Conservation (phyloP, 1,284 basidiomycete genomes). For the Pulveroboletus sp. region DNA sequence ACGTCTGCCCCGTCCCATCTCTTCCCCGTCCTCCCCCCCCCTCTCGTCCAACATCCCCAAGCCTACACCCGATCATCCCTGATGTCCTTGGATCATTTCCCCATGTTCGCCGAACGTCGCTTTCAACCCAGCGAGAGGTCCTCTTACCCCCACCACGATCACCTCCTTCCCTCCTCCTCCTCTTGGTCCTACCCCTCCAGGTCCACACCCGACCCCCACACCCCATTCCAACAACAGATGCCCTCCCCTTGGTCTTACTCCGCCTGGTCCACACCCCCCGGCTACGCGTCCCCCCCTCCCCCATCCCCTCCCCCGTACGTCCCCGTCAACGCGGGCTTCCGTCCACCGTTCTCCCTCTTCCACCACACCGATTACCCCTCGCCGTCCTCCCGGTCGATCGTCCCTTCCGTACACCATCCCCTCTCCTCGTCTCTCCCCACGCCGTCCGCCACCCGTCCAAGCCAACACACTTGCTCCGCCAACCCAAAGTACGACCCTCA, state of each 20-base stretch:
- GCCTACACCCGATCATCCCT: conserved; percentile 7
- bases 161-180: conserved; percentile 18
- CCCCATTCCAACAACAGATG: conserved; percentile 15
- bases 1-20: conserved; percentile 13
- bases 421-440: conserved; percentile 15
- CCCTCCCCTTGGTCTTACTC: conserved; percentile 24
- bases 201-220: conserved; percentile 16
- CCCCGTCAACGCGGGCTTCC: conserved; percentile 20
- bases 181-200: conserved; percentile 29
- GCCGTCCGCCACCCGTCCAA: conserved; percentile 1
- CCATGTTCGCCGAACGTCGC: conserved; percentile 31
- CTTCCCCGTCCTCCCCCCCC: conserved; percentile 10
- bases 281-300: conserved; percentile 23
- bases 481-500: conserved; percentile 24
- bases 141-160: conserved; percentile 23
- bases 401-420: conserved; percentile 14
- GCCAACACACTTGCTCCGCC: conserved; percentile 5
- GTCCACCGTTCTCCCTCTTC: conserved; percentile 22
- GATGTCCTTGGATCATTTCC: conserved; percentile 34
- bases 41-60: neutral
- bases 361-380: conserved; percentile 22
- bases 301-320: conserved; percentile 28
- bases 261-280: conserved; percentile 20
- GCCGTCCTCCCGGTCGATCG: conserved; percentile 19
- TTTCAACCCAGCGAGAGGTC: conserved; percentile 30